Base-by-base conservation (phyloP, 805 yeast genomes). In the Yamadazyma insecticola region DNA sequence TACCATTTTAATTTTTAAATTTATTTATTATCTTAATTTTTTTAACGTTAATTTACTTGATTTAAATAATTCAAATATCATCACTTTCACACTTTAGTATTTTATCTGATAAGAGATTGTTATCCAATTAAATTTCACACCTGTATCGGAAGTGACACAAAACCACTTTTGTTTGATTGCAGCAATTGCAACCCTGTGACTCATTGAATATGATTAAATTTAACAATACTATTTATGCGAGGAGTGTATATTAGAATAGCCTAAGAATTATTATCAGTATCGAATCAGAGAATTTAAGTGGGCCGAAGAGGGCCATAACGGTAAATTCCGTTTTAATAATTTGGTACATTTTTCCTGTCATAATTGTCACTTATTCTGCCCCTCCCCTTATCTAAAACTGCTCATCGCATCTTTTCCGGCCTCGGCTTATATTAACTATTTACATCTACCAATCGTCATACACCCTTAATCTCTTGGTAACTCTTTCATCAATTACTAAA, bases 401-500 rank as follows among this genome's bases (percentile, higher is more conserved):
- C 9, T 19, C 23, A 13, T 11, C 12, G 11, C 10, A 21, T 21
- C n/a, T 21, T 11, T 13, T n/a, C 23, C 23, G 23, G 23, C 12
- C 12, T 21, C 12, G 23, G 23, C 23, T 11, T 21, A 11, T 21
- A 6, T 13, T 5, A 10, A 21, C 6, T n/a, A 5, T 10, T 21
- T 21, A 21, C 10, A 6, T 23, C n/a, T 27, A 24, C 30, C 33
- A 33, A 19, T 33, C 37, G 20, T 61, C 67, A 42, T 46, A 78
- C 6, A 76, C 76, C 40, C 65, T 61, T 54, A 86, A 51, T 33
- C 74, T 57, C 15, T 57, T 51, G 8, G 70, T 55, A 12, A 90
- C 75, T 37, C 95, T 64, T 6, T 74, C 76, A 50, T 90, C 97
- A 17, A 74, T 74, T 6, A 51, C 63, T 28, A 89, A 61, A 16